Percentiles rank a stretch among this genome's conserved stretches.
phyloP scores from a whole-genome alignment of 371 early-diverging fungal genomes.

The Cokeromyces recurvatus region DNA sequence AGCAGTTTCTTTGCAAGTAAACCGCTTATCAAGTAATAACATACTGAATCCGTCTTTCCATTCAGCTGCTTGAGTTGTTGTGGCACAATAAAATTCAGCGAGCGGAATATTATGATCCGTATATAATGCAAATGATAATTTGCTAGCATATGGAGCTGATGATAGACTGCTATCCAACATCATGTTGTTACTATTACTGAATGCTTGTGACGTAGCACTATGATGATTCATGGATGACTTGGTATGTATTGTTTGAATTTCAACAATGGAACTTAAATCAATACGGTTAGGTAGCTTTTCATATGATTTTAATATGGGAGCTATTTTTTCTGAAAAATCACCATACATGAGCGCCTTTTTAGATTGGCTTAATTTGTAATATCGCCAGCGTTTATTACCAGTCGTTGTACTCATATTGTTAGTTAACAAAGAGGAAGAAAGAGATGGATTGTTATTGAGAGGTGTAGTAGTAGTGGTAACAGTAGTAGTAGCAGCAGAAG shows the following conservation, averaged over 20 bases:
- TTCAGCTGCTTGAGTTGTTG: constrained; percentile 54
- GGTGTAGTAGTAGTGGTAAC: neutral
- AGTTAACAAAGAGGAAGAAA: constrained; percentile 5
- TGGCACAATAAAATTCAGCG: constrained; percentile 58
- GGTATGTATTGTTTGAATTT: constrained; percentile 46
- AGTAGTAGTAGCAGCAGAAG: neutral
- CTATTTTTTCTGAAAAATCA: constrained; percentile 56
- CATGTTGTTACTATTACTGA: neutral
- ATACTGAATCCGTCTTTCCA: constrained; percentile 84
- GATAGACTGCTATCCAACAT: neutral
- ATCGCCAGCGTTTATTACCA: constrained; percentile 46
- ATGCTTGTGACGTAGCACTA: neutral
- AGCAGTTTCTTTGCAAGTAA: constrained; percentile 61
- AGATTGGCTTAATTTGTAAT: constrained; percentile 62
- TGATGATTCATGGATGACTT: neutral
- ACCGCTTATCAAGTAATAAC: constrained; percentile 56
- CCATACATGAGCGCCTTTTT: constrained; percentile 60
- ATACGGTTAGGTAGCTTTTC: constrained; percentile 42
- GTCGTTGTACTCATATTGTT: neutral
- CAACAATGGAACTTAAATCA: constrained; percentile 51
- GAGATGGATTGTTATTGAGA: neutral
- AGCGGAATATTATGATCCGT: constrained; percentile 29
- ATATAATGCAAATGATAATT: constrained; percentile 45
- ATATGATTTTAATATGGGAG: constrained; percentile 22
- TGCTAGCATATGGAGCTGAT: neutral